These are phyloP conservation scores for Acanthamoeba healyi DNA, from an alignment of 208 protist genomes.

Conservation along the genomic window DNA sequence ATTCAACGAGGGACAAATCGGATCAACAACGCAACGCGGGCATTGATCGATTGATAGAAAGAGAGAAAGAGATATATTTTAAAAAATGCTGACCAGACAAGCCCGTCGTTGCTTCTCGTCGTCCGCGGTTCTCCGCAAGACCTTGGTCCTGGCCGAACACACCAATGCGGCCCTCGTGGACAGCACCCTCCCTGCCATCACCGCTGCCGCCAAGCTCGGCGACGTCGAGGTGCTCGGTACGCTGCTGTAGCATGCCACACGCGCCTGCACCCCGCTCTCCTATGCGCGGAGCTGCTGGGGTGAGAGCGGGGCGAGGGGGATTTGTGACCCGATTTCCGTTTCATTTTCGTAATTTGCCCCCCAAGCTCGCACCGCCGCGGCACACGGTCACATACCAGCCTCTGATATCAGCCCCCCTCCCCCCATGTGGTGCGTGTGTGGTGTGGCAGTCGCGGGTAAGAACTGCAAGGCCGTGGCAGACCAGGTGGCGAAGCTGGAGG, in stretches of 20 bases:
- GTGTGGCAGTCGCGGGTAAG: conserved; percentile 43
- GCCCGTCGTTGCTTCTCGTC: conserved; percentile 53
- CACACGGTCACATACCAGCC: no score
- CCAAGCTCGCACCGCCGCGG: no score
- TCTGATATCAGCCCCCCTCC: no score
- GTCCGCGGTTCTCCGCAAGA: conserved; percentile 38
- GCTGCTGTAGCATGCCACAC: neutral
- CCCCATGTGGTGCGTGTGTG: no score
- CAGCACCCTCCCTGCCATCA: conserved; percentile 73
- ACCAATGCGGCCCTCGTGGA: conserved; percentile 7
- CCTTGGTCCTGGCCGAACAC: conserved; percentile 65
- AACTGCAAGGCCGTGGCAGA: conserved; percentile 53
- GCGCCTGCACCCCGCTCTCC: no score
- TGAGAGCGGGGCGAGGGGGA: no score
- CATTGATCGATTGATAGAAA: neutral
- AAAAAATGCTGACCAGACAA: neutral
- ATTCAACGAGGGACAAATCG: neutral
- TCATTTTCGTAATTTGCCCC: neutral
- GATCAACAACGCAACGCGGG: neutral
- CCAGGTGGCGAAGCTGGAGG: conserved; percentile 84
- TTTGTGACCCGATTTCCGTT: neutral
- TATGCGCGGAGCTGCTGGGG: no score
- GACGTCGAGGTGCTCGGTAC: conserved; percentile 51
- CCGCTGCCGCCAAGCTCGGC: conserved; percentile 62
- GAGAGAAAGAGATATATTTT: neutral